Conservation (phyloP, 2,329 filamentous ascomycete species). For the Venturiaceae sp. region DNA sequence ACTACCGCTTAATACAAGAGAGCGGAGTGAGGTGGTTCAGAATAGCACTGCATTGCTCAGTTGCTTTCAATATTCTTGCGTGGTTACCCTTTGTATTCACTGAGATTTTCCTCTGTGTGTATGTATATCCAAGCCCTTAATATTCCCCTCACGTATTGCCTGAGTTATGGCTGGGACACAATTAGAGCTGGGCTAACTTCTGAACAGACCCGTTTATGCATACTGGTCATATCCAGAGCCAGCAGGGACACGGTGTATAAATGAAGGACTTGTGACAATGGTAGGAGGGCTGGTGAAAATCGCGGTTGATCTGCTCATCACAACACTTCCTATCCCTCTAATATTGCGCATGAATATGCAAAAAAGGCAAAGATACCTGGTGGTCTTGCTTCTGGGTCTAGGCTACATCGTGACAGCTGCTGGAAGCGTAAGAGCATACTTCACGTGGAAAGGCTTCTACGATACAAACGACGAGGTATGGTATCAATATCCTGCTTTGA, state of each 20-base stretch:
- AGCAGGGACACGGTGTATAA: background rate
- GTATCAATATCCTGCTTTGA: conserved; percentile 5
- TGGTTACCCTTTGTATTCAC: conserved; percentile 1
- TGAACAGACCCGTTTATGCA: background rate
- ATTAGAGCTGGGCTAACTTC: too few relatives aligned
- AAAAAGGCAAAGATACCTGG: conserved; percentile 2
- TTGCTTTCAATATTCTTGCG: conserved; percentile 4
- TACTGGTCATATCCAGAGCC: conserved; percentile 5
- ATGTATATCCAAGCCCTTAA: background rate
- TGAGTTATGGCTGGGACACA: background rate
- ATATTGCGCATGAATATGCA: conserved; percentile 6
- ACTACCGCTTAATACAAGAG: conserved; percentile 6
- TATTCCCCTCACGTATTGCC: too few relatives aligned
- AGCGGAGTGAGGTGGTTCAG: background rate
- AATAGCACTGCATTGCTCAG: background rate
- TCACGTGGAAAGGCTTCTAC: conserved; percentile 5
- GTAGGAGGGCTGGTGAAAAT: background rate
- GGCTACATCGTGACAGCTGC: conserved; percentile 5
- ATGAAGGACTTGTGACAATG: conserved; percentile 3
- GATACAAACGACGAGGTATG: background rate
- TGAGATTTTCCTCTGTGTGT: conserved; percentile 7
- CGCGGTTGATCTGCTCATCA: background rate
- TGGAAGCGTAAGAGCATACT: background rate
- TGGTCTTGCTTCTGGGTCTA: background rate
- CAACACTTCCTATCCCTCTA: conserved; percentile 7